phyloP scores from a whole-genome alignment of 805 yeast species.

The Zygosaccharomyces gambellarensis region DNA sequence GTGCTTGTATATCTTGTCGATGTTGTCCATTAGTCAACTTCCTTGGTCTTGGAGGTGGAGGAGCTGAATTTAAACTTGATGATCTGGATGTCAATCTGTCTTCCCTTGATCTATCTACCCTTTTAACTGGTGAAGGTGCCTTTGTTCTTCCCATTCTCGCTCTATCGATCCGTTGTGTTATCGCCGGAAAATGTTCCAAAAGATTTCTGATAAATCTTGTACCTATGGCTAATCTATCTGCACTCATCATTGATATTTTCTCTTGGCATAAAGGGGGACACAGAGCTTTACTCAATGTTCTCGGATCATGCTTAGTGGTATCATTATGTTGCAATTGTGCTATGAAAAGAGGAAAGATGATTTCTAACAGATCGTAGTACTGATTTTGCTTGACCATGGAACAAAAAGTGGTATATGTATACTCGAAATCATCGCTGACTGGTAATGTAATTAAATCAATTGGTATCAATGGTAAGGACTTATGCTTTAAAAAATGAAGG shows the following conservation, averaged over 20 bases:
- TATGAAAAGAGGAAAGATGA: constrained; percentile 46
- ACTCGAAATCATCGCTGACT: constrained; percentile 44
- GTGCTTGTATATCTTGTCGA: not conserved
- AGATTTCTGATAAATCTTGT: constrained; percentile 50
- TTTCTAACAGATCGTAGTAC: constrained; percentile 33
- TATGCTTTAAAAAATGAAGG: constrained; percentile 44
- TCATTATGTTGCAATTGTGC: constrained; percentile 37
- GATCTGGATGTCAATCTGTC: not conserved
- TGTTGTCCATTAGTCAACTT: not conserved
- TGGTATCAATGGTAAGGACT: constrained; percentile 53
- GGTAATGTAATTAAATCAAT: constrained; percentile 48
- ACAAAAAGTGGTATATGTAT: constrained; percentile 38
- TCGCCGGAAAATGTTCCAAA: constrained; percentile 45
- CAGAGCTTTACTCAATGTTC: constrained; percentile 40
- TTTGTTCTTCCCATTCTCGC: constrained; percentile 9
- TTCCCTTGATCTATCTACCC: not conserved
- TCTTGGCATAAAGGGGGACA: constrained; percentile 56
- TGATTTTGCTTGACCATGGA: constrained; percentile 34
- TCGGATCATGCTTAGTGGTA: constrained; percentile 41
- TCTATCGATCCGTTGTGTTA: constrained; percentile 22
- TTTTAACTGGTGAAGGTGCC: constrained; percentile 6
- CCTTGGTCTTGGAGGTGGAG: constrained; percentile 11
- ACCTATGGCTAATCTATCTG: constrained; percentile 47
- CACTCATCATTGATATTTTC: constrained; percentile 38
- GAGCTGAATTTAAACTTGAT: constrained; percentile 5